Evolutionary conservation across 768 basidiomycete genomes (phyloP), one percentile per base, ranked within the genome.

Genomic region (Boletellus ananas): DNA sequence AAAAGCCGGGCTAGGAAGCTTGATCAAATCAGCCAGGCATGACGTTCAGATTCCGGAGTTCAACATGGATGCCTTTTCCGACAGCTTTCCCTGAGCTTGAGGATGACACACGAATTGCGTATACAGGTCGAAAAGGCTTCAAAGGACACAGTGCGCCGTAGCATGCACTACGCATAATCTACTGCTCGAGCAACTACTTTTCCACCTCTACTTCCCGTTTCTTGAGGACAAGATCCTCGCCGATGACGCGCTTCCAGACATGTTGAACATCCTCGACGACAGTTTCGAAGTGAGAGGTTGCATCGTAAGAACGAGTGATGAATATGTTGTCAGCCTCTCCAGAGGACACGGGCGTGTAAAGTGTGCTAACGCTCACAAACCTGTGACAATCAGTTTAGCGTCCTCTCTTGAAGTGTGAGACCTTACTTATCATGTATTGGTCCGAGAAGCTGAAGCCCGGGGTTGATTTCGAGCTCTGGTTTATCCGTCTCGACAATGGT

Each of bases 281-380:
- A 23, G 92, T 96, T 78, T 99, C 96, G 68, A 99, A 98, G 74
- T 99, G 96, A 25, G 91, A 94, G 11, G 96, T 97, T 8, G 96
- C 95, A 66, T 99, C 96, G 72, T 98, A 99, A 14, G 94, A 96
- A 48, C 87, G 87, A 47, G 96, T 99, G 73, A 99, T 85, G 77
- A 90, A 99, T 67, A 99, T 90, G 67, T 92, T 89, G 75, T 99
- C 94, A 39, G 74, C 71, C 54, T 79, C 65, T 50, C 96, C 96
- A 36, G 80, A 70, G 40, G 88, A 78, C 4, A 94, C 93, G 7
- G 96, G 94, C 23, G 85, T 87, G 74, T 94, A 97, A 41, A 96
- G 69, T 18, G 94, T 84, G 14, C 85, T 82, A 57, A 98, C 85
- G 35, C 85, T 85, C 51, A 98, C 81, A 70, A 98, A 99, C 69